Base-by-base conservation (phyloP, 495 filamentous ascomycete species). In the Pyrenula massariospora region DNA sequence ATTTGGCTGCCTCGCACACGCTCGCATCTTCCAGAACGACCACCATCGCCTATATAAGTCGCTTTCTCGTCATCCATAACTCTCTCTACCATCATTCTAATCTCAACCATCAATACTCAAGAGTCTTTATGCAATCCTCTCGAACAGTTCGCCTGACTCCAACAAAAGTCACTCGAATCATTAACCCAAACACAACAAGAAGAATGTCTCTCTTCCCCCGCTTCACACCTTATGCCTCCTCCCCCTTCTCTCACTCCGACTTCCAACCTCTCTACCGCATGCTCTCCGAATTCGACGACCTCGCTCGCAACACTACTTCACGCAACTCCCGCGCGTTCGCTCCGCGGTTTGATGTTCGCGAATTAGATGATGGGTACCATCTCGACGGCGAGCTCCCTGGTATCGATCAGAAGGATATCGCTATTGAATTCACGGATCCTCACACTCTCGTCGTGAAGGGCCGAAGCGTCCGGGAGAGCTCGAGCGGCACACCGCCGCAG, bases 301-400 rank as follows among this genome's bases (percentile, higher is more conserved):
- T 85, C 64, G 85, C 85, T 64, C 55, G 58, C 66, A 57, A 24
- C 49, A 52, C 54, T 10, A 61, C 53, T 25, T 54, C 31, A 59
- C 58, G 47, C 62, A 61, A 59, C 55, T 63, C 55, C 62, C 70
- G 63, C 22, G 70, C 77, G 52, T 91, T 89, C 73, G 66, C 72
- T 10, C 89, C 89, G 1, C 81, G 81, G 58, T 96, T 96, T 70
- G 91, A 96, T 65, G 77, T 95, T 50, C 78, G 79, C 56, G 90
- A 95, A 70, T 68, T 74, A 1, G 73, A 78, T 48, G 64, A 82
- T 12, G 66, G 65, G 61, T 97, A 92, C 69, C 79, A 91, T 62
- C 83, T 97, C 1, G 83, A 93, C 62, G 91, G 90, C 62, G 92
- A 96, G 68, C 79, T 96, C 0, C 89, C 92, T 0, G 92, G 92